A percentile compares a stretch with the other conserved stretches of the same genome.
These are phyloP conservation scores for Pugionium cornutum DNA, from an alignment of 345 rosid species.

Conservation along the genomic window DNA sequence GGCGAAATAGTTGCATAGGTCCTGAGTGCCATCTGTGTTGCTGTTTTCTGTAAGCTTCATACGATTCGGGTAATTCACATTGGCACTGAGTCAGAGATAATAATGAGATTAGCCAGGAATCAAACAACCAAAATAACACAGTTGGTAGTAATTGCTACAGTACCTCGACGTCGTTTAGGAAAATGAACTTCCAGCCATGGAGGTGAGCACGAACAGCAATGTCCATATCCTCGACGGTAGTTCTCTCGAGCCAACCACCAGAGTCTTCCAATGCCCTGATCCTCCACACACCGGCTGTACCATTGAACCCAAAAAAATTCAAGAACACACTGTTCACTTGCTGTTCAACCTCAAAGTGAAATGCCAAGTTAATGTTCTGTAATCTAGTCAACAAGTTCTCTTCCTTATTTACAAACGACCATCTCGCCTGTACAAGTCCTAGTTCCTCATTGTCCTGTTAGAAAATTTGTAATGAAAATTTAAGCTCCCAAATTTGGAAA, in stretches of 20 bases:
- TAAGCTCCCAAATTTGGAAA: background rate
- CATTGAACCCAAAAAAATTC: conserved; percentile 64
- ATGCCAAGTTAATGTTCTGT: conserved; percentile 82
- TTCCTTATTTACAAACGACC: conserved; percentile 95
- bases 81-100: conserved; percentile 58
- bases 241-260: conserved; percentile 86
- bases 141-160: background rate
- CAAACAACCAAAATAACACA: background rate
- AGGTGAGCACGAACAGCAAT: too few species aligned
- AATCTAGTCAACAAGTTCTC: conserved; percentile 86
- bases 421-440: conserved; percentile 87
- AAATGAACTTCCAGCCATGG: conserved; percentile 81
- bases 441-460: conserved; percentile 76
- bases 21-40: conserved; percentile 99
- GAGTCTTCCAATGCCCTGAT: conserved; percentile 76
- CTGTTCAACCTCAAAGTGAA: conserved; percentile 96
- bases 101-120: conserved; percentile 13
- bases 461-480: background rate
- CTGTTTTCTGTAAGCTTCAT: conserved; percentile 28
- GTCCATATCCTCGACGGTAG: too few species aligned
- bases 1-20: conserved; percentile 94
- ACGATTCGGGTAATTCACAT: conserved; percentile 91
- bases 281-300: too few species aligned
- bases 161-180: conserved; percentile 92
- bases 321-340: conserved; percentile 84